Evolutionary conservation across 2,329 filamentous ascomycete species (phyloP).

Genomic region (Metarhizium album): DNA sequence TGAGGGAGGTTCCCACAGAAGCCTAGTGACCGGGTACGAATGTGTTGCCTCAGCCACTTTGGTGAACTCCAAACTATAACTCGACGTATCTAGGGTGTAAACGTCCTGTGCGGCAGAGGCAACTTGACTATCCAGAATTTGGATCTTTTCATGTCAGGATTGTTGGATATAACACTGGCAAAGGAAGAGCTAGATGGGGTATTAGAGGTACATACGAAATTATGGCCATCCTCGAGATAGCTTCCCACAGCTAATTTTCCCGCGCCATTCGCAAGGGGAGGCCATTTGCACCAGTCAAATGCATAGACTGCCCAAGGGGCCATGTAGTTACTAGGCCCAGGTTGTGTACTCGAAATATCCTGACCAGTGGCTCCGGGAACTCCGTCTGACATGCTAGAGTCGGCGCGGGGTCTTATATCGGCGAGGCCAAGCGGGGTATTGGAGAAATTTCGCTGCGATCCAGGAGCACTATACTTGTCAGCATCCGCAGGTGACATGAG

Average conservation of each 20-base stretch:
- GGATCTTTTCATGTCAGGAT: constrained; percentile 51
- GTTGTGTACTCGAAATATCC: constrained; percentile 53
- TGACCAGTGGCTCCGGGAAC: constrained; percentile 51
- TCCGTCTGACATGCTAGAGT: constrained; percentile 68
- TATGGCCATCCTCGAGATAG: constrained; percentile 95
- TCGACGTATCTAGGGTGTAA: constrained; percentile 57
- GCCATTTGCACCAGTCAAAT: constrained; percentile 99
- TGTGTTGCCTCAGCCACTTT: constrained; percentile 95
- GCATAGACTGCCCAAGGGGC: constrained; percentile 94
- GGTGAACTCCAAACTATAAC: constrained; percentile 76
- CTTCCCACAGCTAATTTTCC: constrained; percentile 93
- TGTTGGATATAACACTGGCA: background rate
- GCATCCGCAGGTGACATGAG: constrained; percentile 48
- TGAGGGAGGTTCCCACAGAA: constrained; percentile 92
- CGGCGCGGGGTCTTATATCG: constrained; percentile 80
- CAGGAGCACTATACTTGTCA: constrained; percentile 44
- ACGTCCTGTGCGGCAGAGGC: constrained; percentile 57
- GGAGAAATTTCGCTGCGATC: constrained; percentile 52
- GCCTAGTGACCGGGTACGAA: constrained; percentile 90
- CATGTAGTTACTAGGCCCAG: constrained; percentile 81
- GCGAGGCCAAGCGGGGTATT: constrained; percentile 86
- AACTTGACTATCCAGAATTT: constrained; percentile 88
- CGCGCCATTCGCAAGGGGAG: constrained; percentile 64
- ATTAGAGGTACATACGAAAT: constrained; percentile 59
- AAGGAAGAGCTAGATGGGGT: background rate